Conservation (phyloP, 768 basidiomycete species). For the Nevesoporus exiguus region DNA sequence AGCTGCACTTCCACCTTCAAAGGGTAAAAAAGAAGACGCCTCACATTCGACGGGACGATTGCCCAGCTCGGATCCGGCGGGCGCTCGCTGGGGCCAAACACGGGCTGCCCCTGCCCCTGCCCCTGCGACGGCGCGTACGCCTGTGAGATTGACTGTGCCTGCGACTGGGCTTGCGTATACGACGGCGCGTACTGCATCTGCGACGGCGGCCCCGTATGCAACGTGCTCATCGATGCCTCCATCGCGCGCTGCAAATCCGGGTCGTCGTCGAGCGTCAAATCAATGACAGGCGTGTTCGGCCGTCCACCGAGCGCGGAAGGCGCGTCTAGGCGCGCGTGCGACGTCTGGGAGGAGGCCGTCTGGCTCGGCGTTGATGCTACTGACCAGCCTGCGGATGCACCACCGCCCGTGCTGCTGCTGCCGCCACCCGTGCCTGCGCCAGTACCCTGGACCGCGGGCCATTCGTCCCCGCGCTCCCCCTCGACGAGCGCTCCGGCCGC, state of each 20-base stretch:
- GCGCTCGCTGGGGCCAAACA: constrained; percentile 58
- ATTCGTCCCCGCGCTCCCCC: constrained; percentile 46
- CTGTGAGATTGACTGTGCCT: constrained; percentile 1
- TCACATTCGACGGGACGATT: constrained; percentile 65
- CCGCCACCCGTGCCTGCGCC: no score
- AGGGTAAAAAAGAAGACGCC: background rate
- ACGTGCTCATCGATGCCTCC: constrained; percentile 48
- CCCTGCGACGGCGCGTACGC: constrained; percentile 17
- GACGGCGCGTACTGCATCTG: constrained; percentile 16
- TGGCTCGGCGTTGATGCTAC: no score
- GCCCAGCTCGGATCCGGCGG: constrained; percentile 67
- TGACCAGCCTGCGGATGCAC: no score
- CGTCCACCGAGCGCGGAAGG: constrained; percentile 11
- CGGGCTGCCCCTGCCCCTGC: constrained; percentile 33
- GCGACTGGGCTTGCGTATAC: constrained; percentile 15
- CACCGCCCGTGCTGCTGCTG: no score
- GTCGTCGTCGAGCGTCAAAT: constrained; percentile 61
- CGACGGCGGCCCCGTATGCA: constrained; percentile 22
- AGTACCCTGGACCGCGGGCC: no score
- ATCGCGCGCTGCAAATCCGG: constrained; percentile 48
- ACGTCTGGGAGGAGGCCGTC: no score
- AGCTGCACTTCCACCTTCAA: background rate
- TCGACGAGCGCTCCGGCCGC: constrained; percentile 52
- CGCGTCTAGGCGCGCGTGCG: no score
- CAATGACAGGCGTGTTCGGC: constrained; percentile 42